Base-by-base conservation (phyloP, 148 eudicot species). In the Rhododendron kiyosumense region DNA sequence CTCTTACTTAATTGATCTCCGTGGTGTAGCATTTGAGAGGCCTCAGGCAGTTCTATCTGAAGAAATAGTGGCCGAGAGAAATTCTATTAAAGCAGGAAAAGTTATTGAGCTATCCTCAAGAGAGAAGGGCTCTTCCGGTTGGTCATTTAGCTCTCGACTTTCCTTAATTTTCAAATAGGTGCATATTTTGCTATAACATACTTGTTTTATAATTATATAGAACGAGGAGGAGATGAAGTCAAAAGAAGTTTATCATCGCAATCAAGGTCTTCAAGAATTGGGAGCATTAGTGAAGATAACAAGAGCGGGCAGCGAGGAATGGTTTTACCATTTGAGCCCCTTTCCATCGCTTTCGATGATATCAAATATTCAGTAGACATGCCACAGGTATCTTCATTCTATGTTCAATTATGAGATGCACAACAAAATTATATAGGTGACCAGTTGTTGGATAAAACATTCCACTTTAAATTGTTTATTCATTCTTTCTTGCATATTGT, bases 321-420 rank as follows among this genome's bases (percentile, higher is more conserved):
- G 96, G 86, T 94, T 83, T 93, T 95, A 90, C 98, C 98, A 18
- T 95, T 95, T 52, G 94, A 94, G 82, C 97, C 90, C 59, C 96
- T 92, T 88, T 91, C 87, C 85, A 94, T 95, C 75, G 91, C 97
- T 2, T 95, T 95, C 69, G 93, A 94, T 79, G 90, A 94, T 65
- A 85, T 95, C 81, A 89, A 85, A 30, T 95, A 95, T 87, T 90
- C 96, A 57, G 95, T 95, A 51, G 95, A 95, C 84, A 95, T 95
- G 96, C 98, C 98, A 46, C 91, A 87, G 95, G 97, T 95, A 90
- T 85, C 20, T 85, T 51, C 22, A 4, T 22, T n/a, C 4, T 24
- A 3, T 38, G 41, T 30, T 10, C 4, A 12, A 51, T 54, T 17
- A 13, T 34, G 32, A 24, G n/a, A 11, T 48, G 13, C 10, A 46